These are phyloP conservation scores for Epichloe aotearoae DNA, from an alignment of 2,329 filamentous ascomycete genomes.

Conservation along the genomic window DNA sequence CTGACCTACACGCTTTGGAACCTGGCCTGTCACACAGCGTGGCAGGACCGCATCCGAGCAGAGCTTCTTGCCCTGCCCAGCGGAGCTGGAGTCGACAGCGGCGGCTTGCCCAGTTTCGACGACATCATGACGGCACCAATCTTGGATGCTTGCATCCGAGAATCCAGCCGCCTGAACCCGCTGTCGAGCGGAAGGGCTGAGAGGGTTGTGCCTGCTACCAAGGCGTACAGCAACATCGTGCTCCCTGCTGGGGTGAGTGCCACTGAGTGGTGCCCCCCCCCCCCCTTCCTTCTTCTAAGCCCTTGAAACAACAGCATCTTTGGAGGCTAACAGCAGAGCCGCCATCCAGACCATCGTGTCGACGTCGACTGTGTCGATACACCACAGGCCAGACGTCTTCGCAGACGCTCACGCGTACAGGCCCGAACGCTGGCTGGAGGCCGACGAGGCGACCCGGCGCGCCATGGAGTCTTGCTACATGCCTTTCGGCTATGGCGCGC, in stretches of 20 bases:
- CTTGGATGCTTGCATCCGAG: constrained; percentile 3
- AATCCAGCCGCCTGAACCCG: not conserved
- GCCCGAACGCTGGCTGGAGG: constrained; percentile 4
- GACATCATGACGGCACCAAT: constrained; percentile 1
- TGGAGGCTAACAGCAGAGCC: not conserved
- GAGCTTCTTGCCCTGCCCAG: not conserved
- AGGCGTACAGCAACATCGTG: not conserved
- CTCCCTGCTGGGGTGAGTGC: constrained; percentile 2
- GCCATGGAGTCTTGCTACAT: constrained; percentile 5
- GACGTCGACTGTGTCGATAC: constrained; percentile 2
- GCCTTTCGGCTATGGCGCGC: constrained; percentile 4
- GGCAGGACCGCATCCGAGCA: constrained; percentile 1
- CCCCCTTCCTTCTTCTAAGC: too few species aligned
- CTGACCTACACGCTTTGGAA: constrained; percentile 4
- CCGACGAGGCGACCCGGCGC: not conserved
- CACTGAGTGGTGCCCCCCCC: too few species aligned
- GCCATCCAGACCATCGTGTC: constrained; percentile 3
- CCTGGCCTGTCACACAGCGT: not conserved
- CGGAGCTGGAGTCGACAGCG: not conserved
- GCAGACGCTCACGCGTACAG: not conserved
- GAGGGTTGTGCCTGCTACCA: constrained; percentile 1
- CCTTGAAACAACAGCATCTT: not conserved
- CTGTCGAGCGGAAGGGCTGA: constrained; percentile 4
- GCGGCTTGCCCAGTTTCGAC: constrained; percentile 1
- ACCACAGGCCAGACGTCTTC: constrained; percentile 2